Percentiles rank a stretch among this genome's conserved stretches.
phyloP scores from a whole-genome alignment of 129 eudicot species.

The Logfia minima region DNA sequence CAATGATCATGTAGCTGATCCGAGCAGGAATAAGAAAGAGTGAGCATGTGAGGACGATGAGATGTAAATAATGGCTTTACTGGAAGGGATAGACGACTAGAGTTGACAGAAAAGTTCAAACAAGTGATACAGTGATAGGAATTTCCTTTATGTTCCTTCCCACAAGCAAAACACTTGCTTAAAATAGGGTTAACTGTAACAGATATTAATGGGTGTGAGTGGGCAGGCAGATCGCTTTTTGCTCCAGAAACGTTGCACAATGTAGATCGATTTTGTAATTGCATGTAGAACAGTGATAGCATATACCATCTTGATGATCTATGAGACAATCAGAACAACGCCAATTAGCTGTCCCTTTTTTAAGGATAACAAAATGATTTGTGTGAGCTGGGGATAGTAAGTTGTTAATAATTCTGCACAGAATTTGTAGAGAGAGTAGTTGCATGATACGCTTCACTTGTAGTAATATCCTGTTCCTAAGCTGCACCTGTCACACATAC shows the following conservation, averaged over 20 bases:
- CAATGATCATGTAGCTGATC: not conserved
- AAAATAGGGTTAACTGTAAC: not conserved
- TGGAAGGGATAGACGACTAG: not conserved
- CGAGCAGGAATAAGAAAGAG: not conserved
- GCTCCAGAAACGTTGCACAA: slow-evolving; percentile 7
- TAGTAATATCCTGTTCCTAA: not conserved
- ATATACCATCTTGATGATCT: not conserved
- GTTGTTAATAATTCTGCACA: not conserved
- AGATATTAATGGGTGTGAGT: slow-evolving; percentile 2
- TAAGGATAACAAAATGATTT: not conserved
- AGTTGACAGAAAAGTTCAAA: not conserved
- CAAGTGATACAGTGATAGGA: slow-evolving; percentile 3
- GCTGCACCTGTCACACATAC: not conserved
- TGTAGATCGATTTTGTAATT: not conserved
- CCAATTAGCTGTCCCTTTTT: not conserved
- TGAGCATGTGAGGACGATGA: slow-evolving; percentile 4
- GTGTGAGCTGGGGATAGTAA: not conserved
- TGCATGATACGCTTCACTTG: not conserved
- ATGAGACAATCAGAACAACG: no score
- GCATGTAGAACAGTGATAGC: slow-evolving; percentile 3
- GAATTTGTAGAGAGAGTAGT: not conserved
- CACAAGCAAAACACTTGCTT: not conserved
- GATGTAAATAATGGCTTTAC: not conserved
- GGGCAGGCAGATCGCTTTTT: not conserved
- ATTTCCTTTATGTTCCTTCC: not conserved